phyloP scores from a whole-genome alignment of 2,329 filamentous ascomycete species.

The Mycosphaerella sp. region DNA sequence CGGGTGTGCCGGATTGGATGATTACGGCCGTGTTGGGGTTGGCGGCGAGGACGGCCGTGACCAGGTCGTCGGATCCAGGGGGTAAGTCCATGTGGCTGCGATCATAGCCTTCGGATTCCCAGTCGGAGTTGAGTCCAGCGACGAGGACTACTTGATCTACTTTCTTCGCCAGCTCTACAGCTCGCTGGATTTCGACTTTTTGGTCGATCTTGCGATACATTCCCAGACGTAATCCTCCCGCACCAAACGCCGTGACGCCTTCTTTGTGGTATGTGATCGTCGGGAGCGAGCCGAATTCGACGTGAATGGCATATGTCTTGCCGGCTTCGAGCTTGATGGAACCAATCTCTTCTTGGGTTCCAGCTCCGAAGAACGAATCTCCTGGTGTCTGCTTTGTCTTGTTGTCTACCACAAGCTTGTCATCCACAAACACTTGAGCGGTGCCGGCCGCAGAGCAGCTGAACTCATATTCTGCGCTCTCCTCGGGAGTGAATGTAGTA shows the following conservation, averaged over 20 bases:
- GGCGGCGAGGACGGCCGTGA: slow-evolving; percentile 56
- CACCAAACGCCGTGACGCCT: slow-evolving; percentile 58
- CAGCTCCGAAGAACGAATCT: slow-evolving; percentile 59
- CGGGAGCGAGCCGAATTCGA: slow-evolving; percentile 58
- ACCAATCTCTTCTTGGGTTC: slow-evolving; percentile 58
- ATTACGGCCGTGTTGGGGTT: slow-evolving; percentile 68
- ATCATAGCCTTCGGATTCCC: slow-evolving; percentile 67
- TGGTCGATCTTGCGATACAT: slow-evolving; percentile 51
- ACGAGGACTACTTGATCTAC: slow-evolving; percentile 74
- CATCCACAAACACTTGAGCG: slow-evolving; percentile 59
- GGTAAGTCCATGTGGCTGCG: slow-evolving; percentile 55
- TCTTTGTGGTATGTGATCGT: slow-evolving; percentile 57
- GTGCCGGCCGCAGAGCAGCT: slow-evolving; percentile 61
- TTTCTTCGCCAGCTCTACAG: slow-evolving; percentile 59
- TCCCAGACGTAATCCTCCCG: slow-evolving; percentile 57
- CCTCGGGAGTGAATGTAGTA: slow-evolving; percentile 53
- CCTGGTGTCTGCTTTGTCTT: slow-evolving; percentile 52
- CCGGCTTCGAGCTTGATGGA: slow-evolving; percentile 53
- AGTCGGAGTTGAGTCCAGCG: slow-evolving; percentile 69
- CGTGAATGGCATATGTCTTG: slow-evolving; percentile 52
- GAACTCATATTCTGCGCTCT: slow-evolving; percentile 57
- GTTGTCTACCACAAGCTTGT: slow-evolving; percentile 58
- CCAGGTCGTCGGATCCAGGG: slow-evolving; percentile 57
- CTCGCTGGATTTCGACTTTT: slow-evolving; percentile 58
- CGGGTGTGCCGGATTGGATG: slow-evolving; percentile 69